A percentile compares a stretch with the other conserved stretches of the same genome.
Conservation (phyloP, 164 flowering plant genomes). For the Nelumbo lutea region DNA sequence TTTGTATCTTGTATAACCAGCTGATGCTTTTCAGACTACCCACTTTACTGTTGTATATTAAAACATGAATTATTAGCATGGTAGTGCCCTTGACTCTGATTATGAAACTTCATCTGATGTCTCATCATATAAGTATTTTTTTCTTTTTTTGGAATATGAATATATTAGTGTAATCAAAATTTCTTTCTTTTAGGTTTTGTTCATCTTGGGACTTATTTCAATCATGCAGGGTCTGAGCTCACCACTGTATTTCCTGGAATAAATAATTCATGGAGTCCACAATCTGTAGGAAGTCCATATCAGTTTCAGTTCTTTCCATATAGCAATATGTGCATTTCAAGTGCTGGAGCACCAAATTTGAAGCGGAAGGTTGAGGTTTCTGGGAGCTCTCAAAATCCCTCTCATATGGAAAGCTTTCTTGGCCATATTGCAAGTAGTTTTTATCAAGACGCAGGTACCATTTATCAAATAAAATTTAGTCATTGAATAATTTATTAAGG, state of each 20-base stretch:
- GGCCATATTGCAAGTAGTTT: constrained; percentile 15
- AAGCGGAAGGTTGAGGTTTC: constrained; percentile 16
- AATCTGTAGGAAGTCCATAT: constrained; percentile 14
- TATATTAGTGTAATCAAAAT: background rate
- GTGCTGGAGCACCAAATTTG: constrained; percentile 11
- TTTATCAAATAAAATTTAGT: background rate
- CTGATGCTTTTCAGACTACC: too few species aligned
- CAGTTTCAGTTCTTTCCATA: constrained; percentile 10
- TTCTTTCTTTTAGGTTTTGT: constrained; percentile 16
- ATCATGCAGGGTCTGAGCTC: constrained; percentile 11
- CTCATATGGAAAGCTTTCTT: constrained; percentile 12
- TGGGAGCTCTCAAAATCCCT: constrained; percentile 8
- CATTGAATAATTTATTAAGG: too few species aligned
- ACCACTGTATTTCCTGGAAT: constrained; percentile 12
- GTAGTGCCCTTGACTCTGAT: background rate
- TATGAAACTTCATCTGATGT: background rate
- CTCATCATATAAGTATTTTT: background rate
- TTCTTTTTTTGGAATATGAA: background rate
- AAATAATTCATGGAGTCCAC: constrained; percentile 14
- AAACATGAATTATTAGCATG: background rate
- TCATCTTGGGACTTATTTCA: constrained; percentile 11
- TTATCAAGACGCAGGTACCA: constrained; percentile 25
- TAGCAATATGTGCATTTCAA: constrained; percentile 11
- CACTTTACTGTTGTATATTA: too few species aligned
- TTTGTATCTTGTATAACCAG: background rate